Conservation (phyloP, 2,329 filamentous ascomycete species). For the Nigrospora oryzae region DNA sequence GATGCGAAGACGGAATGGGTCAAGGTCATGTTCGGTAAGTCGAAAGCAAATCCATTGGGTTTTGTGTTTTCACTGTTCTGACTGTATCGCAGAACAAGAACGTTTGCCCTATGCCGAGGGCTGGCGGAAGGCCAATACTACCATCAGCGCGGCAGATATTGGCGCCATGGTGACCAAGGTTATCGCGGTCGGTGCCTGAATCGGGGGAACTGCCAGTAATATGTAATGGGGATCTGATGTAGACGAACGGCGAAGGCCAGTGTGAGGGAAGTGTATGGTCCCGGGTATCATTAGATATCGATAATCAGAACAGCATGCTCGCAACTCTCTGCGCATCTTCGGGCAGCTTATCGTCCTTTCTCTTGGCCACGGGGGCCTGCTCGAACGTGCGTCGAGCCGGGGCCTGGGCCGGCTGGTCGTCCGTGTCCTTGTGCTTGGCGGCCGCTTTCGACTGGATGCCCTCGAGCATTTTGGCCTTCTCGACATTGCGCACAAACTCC, state of each 20-base stretch:
- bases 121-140: neutral
- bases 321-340: conserved; percentile 20
- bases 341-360: conserved; percentile 14
- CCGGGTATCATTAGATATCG: conserved; percentile 16
- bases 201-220: neutral
- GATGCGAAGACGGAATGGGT: neutral
- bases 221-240: neutral
- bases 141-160: neutral
- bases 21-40: neutral
- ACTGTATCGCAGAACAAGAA: neutral
- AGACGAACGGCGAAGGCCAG: neutral
- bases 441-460: conserved; percentile 58
- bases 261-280: neutral
- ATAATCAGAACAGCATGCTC: conserved; percentile 18
- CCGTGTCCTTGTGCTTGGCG: conserved; percentile 27
- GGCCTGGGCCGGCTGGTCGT: conserved; percentile 2
- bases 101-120: neutral
- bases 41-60: neutral
- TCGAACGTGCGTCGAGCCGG: conserved; percentile 17
- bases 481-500: conserved; percentile 70
- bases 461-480: conserved; percentile 71
- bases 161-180: neutral
- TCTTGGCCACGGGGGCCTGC: conserved; percentile 18
- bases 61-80: neutral
- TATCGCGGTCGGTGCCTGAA: neutral